These are phyloP conservation scores for Dryadomyces quercus-mongolicae DNA, from an alignment of 2,329 filamentous ascomycete genomes.

Conservation along the genomic window DNA sequence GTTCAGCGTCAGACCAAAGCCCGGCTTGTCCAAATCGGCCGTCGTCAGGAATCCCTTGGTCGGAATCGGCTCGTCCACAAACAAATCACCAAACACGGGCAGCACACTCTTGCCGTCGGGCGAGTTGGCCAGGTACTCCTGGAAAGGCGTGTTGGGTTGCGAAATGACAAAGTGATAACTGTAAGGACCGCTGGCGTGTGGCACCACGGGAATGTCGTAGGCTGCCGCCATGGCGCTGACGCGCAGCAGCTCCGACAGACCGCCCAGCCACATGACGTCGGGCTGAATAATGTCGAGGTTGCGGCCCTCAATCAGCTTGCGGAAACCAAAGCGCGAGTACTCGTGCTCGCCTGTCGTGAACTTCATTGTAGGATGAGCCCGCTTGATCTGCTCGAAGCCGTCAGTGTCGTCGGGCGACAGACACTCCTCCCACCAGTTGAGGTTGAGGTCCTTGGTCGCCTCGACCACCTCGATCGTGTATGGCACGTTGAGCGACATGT, in stretches of 20 bases:
- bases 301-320: slow-evolving; percentile 81
- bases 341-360: slow-evolving; percentile 96
- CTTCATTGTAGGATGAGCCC: slow-evolving; percentile 77
- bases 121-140: slow-evolving; percentile 91
- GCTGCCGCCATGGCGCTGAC: slow-evolving; percentile 80
- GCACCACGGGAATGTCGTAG: slow-evolving; percentile 89
- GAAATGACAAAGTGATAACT: slow-evolving; percentile 95
- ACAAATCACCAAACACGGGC: slow-evolving; percentile 86
- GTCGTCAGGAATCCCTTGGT: slow-evolving; percentile 70
- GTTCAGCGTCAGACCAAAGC: slow-evolving; percentile 82
- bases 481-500: slow-evolving; percentile 86
- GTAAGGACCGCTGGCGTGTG: slow-evolving; percentile 89
- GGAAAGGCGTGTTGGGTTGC: slow-evolving; percentile 86
- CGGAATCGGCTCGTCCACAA: slow-evolving; percentile 82
- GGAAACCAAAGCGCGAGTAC: slow-evolving; percentile 88
- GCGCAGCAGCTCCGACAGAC: slow-evolving; percentile 82
- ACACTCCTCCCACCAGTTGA: slow-evolving; percentile 98
- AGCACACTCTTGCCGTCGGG: slow-evolving; percentile 80
- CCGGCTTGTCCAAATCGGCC: slow-evolving; percentile 72
- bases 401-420: slow-evolving; percentile 85
- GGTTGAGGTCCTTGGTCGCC: slow-evolving; percentile 69
- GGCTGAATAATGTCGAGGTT: slow-evolving; percentile 92
- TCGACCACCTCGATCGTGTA: slow-evolving; percentile 90
- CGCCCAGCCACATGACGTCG: slow-evolving; percentile 95
- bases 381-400: slow-evolving; percentile 80